Conservation (phyloP, 176 grass and related monocot genomes). For the Areca catechu region DNA sequence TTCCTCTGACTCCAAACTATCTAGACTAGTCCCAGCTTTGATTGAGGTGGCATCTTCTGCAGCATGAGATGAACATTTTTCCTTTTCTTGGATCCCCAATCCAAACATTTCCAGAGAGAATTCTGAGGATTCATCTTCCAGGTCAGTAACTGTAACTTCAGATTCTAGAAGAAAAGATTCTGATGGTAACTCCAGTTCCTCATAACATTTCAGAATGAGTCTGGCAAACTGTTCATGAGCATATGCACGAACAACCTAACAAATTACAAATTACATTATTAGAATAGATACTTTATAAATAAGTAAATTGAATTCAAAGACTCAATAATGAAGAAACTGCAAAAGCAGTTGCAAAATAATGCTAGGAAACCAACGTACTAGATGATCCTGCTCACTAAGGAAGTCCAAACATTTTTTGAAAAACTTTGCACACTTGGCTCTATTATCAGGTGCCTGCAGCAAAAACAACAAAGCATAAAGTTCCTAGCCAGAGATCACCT, state of each 20-base stretch:
- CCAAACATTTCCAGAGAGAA: slow-evolving; percentile 52
- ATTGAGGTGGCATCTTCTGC: slow-evolving; percentile 15
- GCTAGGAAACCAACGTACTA: slow-evolving; percentile 41
- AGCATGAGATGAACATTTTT: slow-evolving; percentile 25
- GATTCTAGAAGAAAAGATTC: slow-evolving; percentile 82
- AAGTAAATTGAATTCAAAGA: slow-evolving; percentile 6
- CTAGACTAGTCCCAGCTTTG: slow-evolving; percentile 20
- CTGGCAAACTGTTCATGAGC: slow-evolving; percentile 98
- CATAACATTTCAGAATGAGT: slow-evolving; percentile 82
- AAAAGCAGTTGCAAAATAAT: not conserved
- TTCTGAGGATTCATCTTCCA: slow-evolving; percentile 70
- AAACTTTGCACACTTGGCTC: slow-evolving; percentile 78
- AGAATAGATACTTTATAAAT: not conserved
- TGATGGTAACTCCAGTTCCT: slow-evolving; percentile 82
- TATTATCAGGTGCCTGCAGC: slow-evolving; percentile 72
- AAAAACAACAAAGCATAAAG: slow-evolving; percentile 14
- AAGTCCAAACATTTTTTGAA: slow-evolving; percentile 97
- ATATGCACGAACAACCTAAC: slow-evolving; percentile 76
- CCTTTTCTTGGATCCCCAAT: slow-evolving; percentile 33
- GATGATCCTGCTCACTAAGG: slow-evolving; percentile 87
- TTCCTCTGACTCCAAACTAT: slow-evolving; percentile 24
- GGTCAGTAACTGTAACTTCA: slow-evolving; percentile 80
- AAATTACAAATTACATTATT: slow-evolving; percentile 8
- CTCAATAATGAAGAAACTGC: not conserved
- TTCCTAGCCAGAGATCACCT: not conserved